phyloP scores from a whole-genome alignment of 176 grass and related monocot species.

The Carex littledalei region DNA sequence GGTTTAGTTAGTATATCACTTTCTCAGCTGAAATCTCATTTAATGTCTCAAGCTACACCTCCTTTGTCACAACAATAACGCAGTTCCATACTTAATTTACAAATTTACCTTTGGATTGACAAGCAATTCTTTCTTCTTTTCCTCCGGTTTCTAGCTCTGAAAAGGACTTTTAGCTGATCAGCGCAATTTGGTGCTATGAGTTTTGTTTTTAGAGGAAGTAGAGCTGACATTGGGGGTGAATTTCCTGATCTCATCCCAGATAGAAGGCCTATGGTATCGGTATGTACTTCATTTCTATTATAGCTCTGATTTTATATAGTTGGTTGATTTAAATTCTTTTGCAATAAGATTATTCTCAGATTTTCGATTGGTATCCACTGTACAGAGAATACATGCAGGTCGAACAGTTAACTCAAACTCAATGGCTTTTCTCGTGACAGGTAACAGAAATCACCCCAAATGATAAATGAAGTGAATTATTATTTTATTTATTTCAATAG shows the following conservation, averaged over 20 bases:
- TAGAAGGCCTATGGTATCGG: conserved; percentile 62
- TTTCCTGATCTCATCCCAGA: conserved; percentile 61
- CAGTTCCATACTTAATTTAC: neutral
- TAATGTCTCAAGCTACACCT: neutral
- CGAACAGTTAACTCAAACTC: conserved; percentile 76
- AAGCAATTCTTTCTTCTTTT: conserved; percentile 12
- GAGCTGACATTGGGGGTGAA: conserved; percentile 58
- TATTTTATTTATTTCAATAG: conserved; percentile 1
- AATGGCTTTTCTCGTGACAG: conserved; percentile 85
- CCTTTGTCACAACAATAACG: conserved; percentile 19
- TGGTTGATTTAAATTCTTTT: too few species aligned
- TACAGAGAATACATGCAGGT: conserved; percentile 70
- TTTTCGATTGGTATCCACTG: neutral
- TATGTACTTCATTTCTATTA: conserved; percentile 24
- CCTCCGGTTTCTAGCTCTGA: neutral
- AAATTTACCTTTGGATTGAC: neutral
- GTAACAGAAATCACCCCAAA: conserved; percentile 27
- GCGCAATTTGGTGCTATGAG: conserved; percentile 47
- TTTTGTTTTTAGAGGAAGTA: conserved; percentile 76
- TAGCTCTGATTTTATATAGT: conserved; percentile 3
- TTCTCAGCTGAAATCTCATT: conserved; percentile 20
- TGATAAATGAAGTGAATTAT: neutral
- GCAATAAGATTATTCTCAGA: neutral
- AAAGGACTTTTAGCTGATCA: conserved; percentile 27
- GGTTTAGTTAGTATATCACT: conserved; percentile 54